phyloP scores from a whole-genome alignment of 192 early-diverging fungal genomes.

The Spizellomyces sp. region DNA sequence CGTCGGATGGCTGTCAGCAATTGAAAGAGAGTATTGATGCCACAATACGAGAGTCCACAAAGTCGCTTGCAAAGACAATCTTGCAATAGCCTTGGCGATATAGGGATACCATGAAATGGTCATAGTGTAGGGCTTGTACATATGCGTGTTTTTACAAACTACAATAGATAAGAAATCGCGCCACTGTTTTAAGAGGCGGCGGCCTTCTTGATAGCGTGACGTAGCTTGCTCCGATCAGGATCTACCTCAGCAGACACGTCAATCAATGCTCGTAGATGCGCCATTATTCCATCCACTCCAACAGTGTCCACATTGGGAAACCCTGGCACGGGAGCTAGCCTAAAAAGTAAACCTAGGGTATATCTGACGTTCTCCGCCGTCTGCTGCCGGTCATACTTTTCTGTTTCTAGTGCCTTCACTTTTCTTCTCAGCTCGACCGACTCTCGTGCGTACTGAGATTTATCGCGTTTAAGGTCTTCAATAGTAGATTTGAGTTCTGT shows the following conservation, averaged over 20 bases:
- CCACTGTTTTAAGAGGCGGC: too few species aligned
- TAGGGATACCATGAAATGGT: too few species aligned
- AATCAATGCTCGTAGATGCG: not conserved
- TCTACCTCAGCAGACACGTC: not conserved
- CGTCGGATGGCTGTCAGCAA: conserved; percentile 69
- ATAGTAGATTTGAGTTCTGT: too few species aligned
- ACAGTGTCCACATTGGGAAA: not conserved
- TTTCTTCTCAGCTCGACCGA: too few species aligned
- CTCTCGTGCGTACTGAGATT: too few species aligned
- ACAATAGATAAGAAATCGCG: too few species aligned
- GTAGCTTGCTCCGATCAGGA: not conserved
- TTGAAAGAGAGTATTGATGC: conserved; percentile 64
- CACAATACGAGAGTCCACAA: conserved; percentile 47
- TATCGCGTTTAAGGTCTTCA: too few species aligned
- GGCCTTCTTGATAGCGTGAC: not conserved
- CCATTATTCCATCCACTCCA: not conserved
- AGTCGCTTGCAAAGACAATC: conserved; percentile 29
- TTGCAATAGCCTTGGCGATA: not conserved
- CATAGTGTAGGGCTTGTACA: too few species aligned
- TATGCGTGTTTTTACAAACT: too few species aligned
- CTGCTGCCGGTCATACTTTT: too few species aligned
- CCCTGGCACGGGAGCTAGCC: not conserved
- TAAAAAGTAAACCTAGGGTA: not conserved
- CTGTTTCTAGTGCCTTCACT: too few species aligned
- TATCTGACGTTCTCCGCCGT: not conserved